Evolutionary conservation across 306 rosid genomes (phyloP).

Genomic region (Prunus fruticosa): DNA sequence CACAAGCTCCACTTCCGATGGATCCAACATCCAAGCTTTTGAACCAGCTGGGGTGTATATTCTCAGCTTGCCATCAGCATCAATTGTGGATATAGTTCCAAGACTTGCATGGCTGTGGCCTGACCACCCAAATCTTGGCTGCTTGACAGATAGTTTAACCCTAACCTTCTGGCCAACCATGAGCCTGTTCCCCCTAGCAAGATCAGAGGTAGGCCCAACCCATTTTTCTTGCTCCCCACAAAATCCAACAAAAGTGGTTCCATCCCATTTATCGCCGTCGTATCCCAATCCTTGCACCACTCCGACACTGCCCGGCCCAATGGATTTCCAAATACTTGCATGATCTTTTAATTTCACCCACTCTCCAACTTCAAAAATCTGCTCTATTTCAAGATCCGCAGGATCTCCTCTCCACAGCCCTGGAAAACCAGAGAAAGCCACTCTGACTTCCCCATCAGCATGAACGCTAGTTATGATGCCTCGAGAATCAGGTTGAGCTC

Average conservation of each 20-base stretch:
- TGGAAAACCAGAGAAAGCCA: conserved; percentile 68
- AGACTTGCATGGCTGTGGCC: conserved; percentile 77
- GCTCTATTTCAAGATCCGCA: conserved; percentile 76
- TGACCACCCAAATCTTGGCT: conserved; percentile 95
- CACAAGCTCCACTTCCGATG: conserved; percentile 77
- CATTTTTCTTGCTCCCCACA: conserved; percentile 98
- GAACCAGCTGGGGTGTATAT: conserved; percentile 92
- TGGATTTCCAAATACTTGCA: conserved; percentile 71
- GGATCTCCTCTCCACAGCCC: conserved; percentile 98
- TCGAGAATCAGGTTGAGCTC: conserved; percentile 67
- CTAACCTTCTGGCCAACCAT: conserved; percentile 83
- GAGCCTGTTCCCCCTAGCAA: conserved; percentile 58
- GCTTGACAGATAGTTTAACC: conserved; percentile 64
- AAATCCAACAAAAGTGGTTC: conserved; percentile 71
- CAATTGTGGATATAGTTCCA: conserved; percentile 79
- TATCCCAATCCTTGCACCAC: conserved; percentile 89
- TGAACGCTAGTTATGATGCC: conserved; percentile 85
- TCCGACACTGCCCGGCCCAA: conserved; percentile 79
- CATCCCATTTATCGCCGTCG: conserved; percentile 71
- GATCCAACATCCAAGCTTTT: conserved; percentile 93
- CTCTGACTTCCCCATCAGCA: conserved; percentile 92
- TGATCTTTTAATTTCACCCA: conserved; percentile 83
- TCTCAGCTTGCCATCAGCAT: conserved; percentile 91
- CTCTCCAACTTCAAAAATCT: conserved; percentile 84
- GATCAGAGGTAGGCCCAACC: conserved; percentile 78